Evolutionary conservation across 257 asterid species (phyloP).

Genomic region (Solanum corneliomulleri): DNA sequence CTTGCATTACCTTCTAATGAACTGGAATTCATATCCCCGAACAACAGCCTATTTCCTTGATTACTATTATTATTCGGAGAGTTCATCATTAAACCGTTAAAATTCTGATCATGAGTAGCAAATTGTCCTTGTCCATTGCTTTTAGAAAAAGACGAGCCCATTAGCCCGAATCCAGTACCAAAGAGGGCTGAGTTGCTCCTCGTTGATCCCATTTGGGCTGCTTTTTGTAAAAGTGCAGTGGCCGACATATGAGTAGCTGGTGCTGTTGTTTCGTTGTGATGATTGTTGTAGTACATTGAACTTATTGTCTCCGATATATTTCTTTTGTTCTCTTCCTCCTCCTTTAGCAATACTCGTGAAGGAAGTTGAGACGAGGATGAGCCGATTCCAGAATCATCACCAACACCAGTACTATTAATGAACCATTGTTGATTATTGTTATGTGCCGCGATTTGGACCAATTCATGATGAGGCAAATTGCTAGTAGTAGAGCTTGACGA

Average conservation of each 20-base stretch:
- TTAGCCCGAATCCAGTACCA: constrained; percentile 1
- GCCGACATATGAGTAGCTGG: not conserved
- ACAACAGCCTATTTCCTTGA: not conserved
- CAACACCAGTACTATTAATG: not conserved
- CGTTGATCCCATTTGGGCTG: constrained; percentile 13
- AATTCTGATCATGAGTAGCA: not conserved
- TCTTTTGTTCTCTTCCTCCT: not conserved
- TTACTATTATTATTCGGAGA: not conserved
- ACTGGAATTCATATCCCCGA: not conserved
- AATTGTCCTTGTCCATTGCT: not conserved
- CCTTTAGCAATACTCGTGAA: not conserved
- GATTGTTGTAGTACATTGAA: not conserved
- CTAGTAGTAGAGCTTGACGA: not conserved
- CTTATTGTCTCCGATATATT: not conserved
- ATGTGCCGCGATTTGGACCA: not conserved
- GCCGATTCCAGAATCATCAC: not conserved
- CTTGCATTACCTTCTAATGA: not conserved
- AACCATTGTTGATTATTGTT: not conserved
- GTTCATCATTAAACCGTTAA: not conserved
- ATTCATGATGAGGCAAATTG: not conserved
- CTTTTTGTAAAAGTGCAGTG: constrained; percentile 15
- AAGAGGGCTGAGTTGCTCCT: constrained; percentile 2
- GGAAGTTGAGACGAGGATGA: not conserved
- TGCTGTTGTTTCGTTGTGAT: not conserved
- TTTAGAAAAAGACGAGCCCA: not conserved